Evolutionary conservation across 2,329 filamentous ascomycete species (phyloP), one percentile per base, ranked within the genome.

Genomic region (Colletotrichum endophyticum): DNA sequence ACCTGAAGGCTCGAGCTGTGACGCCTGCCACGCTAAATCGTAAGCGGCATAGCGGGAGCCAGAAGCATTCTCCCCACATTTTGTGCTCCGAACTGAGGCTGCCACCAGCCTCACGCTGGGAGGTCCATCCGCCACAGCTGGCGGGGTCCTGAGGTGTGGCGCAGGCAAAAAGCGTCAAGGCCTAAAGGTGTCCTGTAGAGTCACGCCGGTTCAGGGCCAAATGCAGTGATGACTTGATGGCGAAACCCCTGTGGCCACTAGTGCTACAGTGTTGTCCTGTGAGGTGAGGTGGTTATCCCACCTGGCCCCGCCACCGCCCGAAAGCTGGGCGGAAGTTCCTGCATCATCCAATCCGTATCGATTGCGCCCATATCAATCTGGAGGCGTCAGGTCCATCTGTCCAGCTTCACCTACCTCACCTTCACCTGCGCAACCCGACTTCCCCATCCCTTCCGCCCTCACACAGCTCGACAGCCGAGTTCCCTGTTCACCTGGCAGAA

Each of bases 401-500:
- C 70, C 70, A 76, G 73, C 73, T 76, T 73, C 73, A 76, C 36
- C 73, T 68, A 64, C 59, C 28, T 53, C n/a, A 53, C 12, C 44
- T 53, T 53, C 59, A 63, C 27, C 56, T 32, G 19, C 70, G 56
- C 73, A 73, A 70, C 57, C 59, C 27, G 59, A 66, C 57, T 66
- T 69, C 61, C 44, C 64, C 34, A 67, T 44, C 64, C 44, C 66
- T 76, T 62, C 28, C 74, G 49, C 63, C 73, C 70, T 74, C 72
- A 78, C 77, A 78, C 77, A 78, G 72, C 77, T 78, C 77, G 75
- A 78, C 75, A 72, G 75, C 71, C 75, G 77, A 77, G 77, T 68
- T 78, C 77, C 77, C 77, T 78, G 77, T 78, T 75, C 71, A 66
- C 75, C 71, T 76, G 74, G 70, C 64, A 76, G 74, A 76, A 76